Conservation (phyloP, 2,329 filamentous ascomycete genomes). For the Trichoderma gracile region DNA sequence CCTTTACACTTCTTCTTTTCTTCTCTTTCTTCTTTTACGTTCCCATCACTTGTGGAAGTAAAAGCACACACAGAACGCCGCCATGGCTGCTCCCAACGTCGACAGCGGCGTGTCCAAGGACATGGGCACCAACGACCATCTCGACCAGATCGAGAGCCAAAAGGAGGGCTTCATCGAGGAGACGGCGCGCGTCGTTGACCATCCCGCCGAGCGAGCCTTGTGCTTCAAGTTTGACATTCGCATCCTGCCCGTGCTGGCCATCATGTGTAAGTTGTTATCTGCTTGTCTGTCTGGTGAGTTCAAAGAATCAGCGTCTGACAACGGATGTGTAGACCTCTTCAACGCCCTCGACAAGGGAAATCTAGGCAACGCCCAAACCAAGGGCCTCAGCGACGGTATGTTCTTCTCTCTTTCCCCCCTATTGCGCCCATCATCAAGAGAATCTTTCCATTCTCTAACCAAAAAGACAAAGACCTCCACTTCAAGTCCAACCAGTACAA, state of each 20-base stretch:
- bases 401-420: neutral
- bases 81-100: constrained; percentile 21
- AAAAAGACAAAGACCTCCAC: constrained; percentile 40
- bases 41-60: constrained; percentile 2
- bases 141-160: constrained; percentile 26
- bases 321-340: constrained; percentile 43
- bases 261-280: constrained; percentile 50
- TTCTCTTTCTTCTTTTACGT: neutral
- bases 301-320: too few species aligned
- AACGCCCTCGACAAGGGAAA: constrained; percentile 49
- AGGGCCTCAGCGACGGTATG: constrained; percentile 42
- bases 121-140: constrained; percentile 18
- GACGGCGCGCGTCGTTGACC: constrained; percentile 38
- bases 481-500: constrained; percentile 69
- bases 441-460: too few species aligned
- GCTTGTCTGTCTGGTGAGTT: too few species aligned
- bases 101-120: constrained; percentile 20
- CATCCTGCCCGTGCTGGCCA: constrained; percentile 53
- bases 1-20: too few species aligned
- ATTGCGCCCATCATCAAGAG: too few species aligned
- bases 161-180: constrained; percentile 28
- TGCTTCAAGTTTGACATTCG: constrained; percentile 58
- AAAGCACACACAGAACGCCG: neutral
- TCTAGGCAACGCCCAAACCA: constrained; percentile 58
- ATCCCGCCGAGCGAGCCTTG: constrained; percentile 51